phyloP scores from a whole-genome alignment of 192 early-diverging fungal species.

The Mortierella antarctica region DNA sequence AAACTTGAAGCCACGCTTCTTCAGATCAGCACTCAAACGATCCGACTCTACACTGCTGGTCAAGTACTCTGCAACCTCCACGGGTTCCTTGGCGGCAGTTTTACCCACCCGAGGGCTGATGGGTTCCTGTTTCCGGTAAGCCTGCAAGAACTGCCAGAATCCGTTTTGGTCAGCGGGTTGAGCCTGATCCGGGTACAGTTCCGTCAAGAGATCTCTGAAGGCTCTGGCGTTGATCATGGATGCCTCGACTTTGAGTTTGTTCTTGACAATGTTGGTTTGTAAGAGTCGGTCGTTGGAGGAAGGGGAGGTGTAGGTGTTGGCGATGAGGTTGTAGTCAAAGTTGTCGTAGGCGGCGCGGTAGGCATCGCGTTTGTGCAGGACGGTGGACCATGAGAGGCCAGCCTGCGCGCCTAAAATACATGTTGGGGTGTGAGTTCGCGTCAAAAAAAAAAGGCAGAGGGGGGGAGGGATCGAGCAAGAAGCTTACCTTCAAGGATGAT shows the following conservation, averaged over 20 bases:
- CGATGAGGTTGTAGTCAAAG: slow-evolving; percentile 44
- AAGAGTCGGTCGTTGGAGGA: slow-evolving; percentile 32
- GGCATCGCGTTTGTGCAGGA: slow-evolving; percentile 46
- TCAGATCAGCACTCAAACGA: slow-evolving; percentile 40
- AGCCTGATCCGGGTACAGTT: slow-evolving; percentile 32
- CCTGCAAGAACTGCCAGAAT: slow-evolving; percentile 49
- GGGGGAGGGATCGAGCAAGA: too few relatives aligned
- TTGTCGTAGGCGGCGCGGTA: slow-evolving; percentile 41
- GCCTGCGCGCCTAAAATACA: slow-evolving; percentile 34
- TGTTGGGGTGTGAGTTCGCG: not conserved
- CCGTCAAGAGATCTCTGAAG: slow-evolving; percentile 27
- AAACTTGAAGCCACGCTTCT: slow-evolving; percentile 53
- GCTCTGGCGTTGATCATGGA: slow-evolving; percentile 41
- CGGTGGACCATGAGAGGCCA: slow-evolving; percentile 47
- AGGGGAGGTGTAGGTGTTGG: slow-evolving; percentile 30
- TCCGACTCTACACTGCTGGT: slow-evolving; percentile 31
- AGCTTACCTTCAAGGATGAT: slow-evolving; percentile 42
- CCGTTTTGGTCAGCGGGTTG: slow-evolving; percentile 33
- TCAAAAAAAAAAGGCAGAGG: too few relatives aligned
- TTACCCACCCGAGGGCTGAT: not conserved
- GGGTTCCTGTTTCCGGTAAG: slow-evolving; percentile 16
- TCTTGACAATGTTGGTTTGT: slow-evolving; percentile 41
- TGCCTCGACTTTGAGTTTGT: slow-evolving; percentile 46
- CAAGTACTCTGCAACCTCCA: not conserved
- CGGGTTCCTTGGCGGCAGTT: not conserved